These are phyloP conservation scores for Blastomyces parvus DNA, from an alignment of 2,329 filamentous ascomycete species.

Conservation along the genomic window DNA sequence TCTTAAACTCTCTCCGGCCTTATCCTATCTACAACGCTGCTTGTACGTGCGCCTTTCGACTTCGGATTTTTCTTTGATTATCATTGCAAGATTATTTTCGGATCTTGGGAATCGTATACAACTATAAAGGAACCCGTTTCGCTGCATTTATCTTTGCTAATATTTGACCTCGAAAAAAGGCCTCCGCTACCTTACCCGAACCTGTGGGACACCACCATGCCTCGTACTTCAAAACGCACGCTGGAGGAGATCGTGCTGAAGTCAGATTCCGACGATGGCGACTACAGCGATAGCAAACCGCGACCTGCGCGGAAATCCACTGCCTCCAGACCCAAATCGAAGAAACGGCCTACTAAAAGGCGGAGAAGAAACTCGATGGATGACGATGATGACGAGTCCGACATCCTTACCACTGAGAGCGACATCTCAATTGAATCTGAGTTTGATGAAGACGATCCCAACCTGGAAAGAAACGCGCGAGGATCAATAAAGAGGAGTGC, in stretches of 20 bases:
- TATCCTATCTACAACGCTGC: neutral
- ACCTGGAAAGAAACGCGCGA: conserved; percentile 44
- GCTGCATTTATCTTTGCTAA: conserved; percentile 8
- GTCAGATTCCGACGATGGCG: conserved; percentile 38
- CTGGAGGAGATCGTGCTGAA: conserved; percentile 36
- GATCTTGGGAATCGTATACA: neutral
- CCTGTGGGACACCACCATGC: conserved; percentile 23
- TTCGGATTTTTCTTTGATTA: neutral
- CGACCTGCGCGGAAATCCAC: conserved; percentile 22
- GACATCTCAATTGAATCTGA: conserved; percentile 36
- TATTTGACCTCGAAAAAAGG: conserved; percentile 12
- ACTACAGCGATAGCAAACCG: conserved; percentile 33
- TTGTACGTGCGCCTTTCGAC: conserved; percentile 2
- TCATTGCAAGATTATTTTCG: neutral
- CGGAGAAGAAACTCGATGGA: conserved; percentile 41
- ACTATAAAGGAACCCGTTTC: too few relatives aligned
- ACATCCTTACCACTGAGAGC: conserved; percentile 27
- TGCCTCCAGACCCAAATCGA: conserved; percentile 26
- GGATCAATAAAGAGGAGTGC: conserved; percentile 48
- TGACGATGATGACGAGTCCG: conserved; percentile 30
- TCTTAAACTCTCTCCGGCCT: neutral
- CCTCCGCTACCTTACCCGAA: conserved; percentile 10
- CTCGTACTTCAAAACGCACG: conserved; percentile 30
- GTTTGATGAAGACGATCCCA: conserved; percentile 35
- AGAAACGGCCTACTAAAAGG: conserved; percentile 23